phyloP scores from a whole-genome alignment of 2,329 filamentous ascomycete genomes.

The Phaeosphaeriaceae sp. region DNA sequence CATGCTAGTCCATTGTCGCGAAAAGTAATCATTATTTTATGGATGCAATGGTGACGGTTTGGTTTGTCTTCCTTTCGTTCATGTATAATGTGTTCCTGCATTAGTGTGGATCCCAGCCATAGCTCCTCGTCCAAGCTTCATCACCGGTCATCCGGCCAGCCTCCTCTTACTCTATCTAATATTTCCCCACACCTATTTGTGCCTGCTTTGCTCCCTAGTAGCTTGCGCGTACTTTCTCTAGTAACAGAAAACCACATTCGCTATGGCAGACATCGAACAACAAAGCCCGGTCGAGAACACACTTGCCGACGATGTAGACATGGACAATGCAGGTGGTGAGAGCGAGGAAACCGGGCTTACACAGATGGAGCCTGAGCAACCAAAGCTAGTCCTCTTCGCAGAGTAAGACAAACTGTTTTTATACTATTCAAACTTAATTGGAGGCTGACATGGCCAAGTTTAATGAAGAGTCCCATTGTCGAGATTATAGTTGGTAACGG shows the following conservation, averaged over 20 bases:
- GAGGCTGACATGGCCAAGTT: slow-evolving; percentile 40
- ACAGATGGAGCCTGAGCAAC: slow-evolving; percentile 51
- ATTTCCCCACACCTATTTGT: too few relatives aligned
- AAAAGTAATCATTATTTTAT: slow-evolving; percentile 69
- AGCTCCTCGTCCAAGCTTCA: too few relatives aligned
- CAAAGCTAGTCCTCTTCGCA: slow-evolving; percentile 52
- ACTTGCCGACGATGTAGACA: slow-evolving; percentile 56
- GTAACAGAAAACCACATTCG: not conserved
- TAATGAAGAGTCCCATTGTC: slow-evolving; percentile 57
- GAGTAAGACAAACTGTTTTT: slow-evolving; percentile 46
- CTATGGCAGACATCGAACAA: slow-evolving; percentile 41
- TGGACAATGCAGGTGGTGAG: slow-evolving; percentile 47
- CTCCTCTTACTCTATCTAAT: too few relatives aligned
- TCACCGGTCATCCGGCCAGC: too few relatives aligned
- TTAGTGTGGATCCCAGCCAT: too few relatives aligned
- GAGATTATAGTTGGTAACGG: slow-evolving; percentile 57
- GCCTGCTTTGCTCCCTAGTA: too few relatives aligned
- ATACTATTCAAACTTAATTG: not conserved
- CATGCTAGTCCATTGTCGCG: slow-evolving; percentile 63
- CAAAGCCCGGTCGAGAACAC: slow-evolving; percentile 38
- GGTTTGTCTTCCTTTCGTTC: slow-evolving; percentile 57
- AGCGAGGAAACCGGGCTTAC: slow-evolving; percentile 48
- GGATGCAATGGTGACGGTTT: slow-evolving; percentile 59
- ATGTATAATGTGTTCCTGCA: slow-evolving; percentile 49
- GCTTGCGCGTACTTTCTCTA: too few relatives aligned